Percentiles rank a stretch among this genome's conserved stretches.
Evolutionary conservation across 306 rosid genomes (phyloP).

Genomic region (Cucumis melo): DNA sequence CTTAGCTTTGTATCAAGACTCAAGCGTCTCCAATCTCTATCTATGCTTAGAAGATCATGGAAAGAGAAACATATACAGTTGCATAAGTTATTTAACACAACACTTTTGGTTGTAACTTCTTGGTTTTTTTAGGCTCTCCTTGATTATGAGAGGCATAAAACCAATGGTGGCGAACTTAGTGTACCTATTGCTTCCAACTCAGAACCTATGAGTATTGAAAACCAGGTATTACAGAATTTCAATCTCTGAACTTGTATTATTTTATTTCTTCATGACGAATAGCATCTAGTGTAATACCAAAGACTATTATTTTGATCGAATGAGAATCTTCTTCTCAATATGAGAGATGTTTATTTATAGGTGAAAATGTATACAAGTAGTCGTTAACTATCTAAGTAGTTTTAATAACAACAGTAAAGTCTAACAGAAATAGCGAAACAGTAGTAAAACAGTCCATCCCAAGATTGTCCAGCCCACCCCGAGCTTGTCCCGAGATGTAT

Average conservation of each 20-base stretch:
- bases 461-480: no score
- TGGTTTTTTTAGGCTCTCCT: conserved; percentile 68
- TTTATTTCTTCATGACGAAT: background rate
- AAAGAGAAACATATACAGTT: background rate
- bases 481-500: no score
- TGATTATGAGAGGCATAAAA: conserved; percentile 86
- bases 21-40: background rate
- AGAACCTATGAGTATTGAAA: conserved; percentile 58
- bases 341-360: no score
- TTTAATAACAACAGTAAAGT: no score
- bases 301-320: no score
- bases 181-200: conserved; percentile 58
- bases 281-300: no score
- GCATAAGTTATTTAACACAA: background rate
- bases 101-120: background rate
- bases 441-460: no score
- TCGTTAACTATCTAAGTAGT: no score
- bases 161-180: conserved; percentile 55
- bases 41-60: background rate
- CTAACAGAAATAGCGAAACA: no score
- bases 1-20: background rate
- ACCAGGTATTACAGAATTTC: conserved; percentile 37
- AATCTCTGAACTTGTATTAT: background rate
- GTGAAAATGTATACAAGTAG: no score
- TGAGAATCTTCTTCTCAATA: no score